Conservation (phyloP, 2,329 filamentous ascomycete genomes). For the Magnaporthiopsis incrustans region DNA sequence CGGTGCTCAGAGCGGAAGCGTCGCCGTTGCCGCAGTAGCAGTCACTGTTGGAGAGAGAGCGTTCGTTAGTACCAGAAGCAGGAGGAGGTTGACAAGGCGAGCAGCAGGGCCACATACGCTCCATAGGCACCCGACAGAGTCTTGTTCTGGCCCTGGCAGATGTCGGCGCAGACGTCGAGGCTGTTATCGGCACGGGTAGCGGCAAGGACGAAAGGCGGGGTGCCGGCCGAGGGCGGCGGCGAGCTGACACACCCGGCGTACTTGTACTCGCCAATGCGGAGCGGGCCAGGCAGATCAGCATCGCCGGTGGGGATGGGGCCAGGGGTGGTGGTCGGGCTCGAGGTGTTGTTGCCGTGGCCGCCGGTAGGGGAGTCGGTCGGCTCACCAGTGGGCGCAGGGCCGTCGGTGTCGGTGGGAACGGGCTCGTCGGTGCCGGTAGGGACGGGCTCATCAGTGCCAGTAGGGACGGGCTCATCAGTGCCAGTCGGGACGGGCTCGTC, state of each 20-base stretch:
- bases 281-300: neutral
- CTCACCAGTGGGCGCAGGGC: neutral
- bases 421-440: neutral
- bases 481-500: neutral
- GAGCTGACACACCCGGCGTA: neutral
- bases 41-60: neutral
- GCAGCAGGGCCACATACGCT: neutral
- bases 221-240: neutral
- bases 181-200: neutral
- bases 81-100: no score
- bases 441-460: neutral
- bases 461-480: neutral
- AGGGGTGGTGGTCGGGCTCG: neutral
- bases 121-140: neutral
- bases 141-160: conserved; percentile 3
- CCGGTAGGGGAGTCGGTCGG: neutral
- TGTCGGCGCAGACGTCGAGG: neutral
- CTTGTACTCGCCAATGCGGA: neutral
- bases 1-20: neutral
- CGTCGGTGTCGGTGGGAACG: neutral
- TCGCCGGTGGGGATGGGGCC: neutral
- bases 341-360: neutral
- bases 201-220: neutral
- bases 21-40: conserved; percentile 5
- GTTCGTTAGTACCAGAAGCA: neutral